Evolutionary conservation across 768 basidiomycete genomes (phyloP), one percentile per base, ranked within the genome.

Genomic region (Naganishia antarctica): DNA sequence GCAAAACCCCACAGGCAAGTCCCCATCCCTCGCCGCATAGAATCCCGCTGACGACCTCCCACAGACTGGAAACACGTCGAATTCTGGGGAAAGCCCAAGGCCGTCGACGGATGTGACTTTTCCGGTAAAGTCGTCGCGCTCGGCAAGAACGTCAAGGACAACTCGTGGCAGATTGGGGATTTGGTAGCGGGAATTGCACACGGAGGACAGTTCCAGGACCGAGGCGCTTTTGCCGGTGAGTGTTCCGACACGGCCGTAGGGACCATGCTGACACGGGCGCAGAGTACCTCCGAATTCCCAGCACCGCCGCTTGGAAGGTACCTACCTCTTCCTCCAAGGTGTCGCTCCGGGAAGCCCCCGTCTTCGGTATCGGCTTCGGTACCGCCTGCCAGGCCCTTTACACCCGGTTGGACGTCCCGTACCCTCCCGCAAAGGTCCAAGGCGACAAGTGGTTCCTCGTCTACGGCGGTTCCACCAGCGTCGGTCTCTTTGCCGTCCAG

Each of bases 401-500:
- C 50, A 62, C 21, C 34, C 41, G 60, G 4, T 49, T 50, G 31
- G n/a, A 41, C 49, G 18, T 60, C 12, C 60, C 43, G 5, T 58
- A 61, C 50, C 60, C 65, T 16, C 65, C 60, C 23, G 29, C 23
- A 21, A 63, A 63, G 53, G 46, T 58, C 61, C n/a, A 37, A 9
- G 45, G 53, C 41, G 53, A 58, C 6, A 9, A 64, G 11, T 64
- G 63, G 61, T 31, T 62, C 69, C 69, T 78, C 57, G 67, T 79
- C 45, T 75, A 70, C 25, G 73, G 74, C 6, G 73, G 68, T 9
- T 64, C 76, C 67, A 76, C 76, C 23, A 73, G 75, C 40, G 79
- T 80, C 45, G 81, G 81, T 6, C 44, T 76, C 15, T 74, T 70
- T 66, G 72, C 73, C 32, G 43, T 73, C 43, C 70, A 74, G 41